Evolutionary conservation across 2,329 filamentous ascomycete species (phyloP), one percentile per base, ranked within the genome.

Genomic region (Byssochlamys sp.): DNA sequence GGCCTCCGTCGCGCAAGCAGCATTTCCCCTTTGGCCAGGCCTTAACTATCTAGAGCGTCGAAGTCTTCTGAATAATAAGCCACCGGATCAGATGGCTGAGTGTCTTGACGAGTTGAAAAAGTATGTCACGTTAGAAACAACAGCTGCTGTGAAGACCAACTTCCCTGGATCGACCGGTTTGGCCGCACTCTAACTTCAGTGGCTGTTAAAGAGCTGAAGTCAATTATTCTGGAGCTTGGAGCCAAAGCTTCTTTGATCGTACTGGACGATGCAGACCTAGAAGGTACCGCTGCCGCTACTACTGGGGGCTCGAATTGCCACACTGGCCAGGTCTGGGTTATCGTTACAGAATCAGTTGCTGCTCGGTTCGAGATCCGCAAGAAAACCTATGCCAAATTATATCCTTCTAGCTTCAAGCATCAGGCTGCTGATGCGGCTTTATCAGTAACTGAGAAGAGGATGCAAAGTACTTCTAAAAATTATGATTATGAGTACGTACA

Each of bases 151-250:
- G 57, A 85, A 83, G 66, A 78, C 90, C 55, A 86, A 85, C 50
- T 90, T 90, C 61, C 90, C 87, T 0, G 87, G 87, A 10, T 85
- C 81, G 62, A 87, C 86, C 0, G 73, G 0, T 81, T 88, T 0
- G 87, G 87, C 3, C 80, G 54, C 19, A 54, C 19, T n/a, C 3
- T 51, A 12, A 6, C 49, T 7, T 2, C 3, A 28, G 11, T 28
- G 10, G 24, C 25, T 7, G 49, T 10, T 4, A 11, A 51, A n/a
- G 27, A 51, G 10, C 25, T 51, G 5, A 51, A 51, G 14, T 24
- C 49, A 3, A 12, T 26, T 7, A 24, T 51, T 7, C 24, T 51
- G 4, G 49, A 51, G 25, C 49, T 51, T 10, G 49, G 49, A 14
- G 49, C 24, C 5, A 51, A 51, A 3, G 27, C 24, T 14, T 10